Conservation (phyloP, 352 stramenopile genomes). For the Pythium phragmiticola region DNA sequence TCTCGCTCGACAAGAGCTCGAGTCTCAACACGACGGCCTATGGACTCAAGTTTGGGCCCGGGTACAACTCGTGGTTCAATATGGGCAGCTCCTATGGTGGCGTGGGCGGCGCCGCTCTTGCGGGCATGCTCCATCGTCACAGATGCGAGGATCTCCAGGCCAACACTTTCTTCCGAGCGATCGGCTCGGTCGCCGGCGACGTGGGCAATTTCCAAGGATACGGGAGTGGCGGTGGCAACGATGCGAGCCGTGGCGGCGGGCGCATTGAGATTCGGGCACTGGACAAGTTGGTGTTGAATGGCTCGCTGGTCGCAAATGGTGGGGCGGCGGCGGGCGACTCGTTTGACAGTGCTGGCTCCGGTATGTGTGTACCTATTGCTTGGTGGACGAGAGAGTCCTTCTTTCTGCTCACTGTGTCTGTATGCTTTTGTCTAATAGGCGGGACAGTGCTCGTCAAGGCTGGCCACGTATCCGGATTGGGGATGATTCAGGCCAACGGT, state of each 20-base stretch:
- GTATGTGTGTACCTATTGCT: conserved; percentile 20
- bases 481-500: conserved; percentile 25
- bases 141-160: conserved; percentile 53
- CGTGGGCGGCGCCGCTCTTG: conserved; percentile 69
- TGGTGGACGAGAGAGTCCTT: neutral
- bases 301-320: conserved; percentile 63
- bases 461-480: conserved; percentile 12
- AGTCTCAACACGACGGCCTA: conserved; percentile 53
- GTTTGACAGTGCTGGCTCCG: conserved; percentile 60
- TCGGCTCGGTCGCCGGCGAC: conserved; percentile 58
- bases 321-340: conserved; percentile 47
- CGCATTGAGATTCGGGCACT: conserved; percentile 46
- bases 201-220: conserved; percentile 76
- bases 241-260: conserved; percentile 59
- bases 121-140: conserved; percentile 13
- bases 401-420: neutral
- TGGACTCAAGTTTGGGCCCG: conserved; percentile 79
- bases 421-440: conserved; percentile 10
- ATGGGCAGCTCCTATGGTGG: conserved; percentile 75
- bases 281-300: conserved; percentile 53
- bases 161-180: conserved; percentile 63
- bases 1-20: conserved; percentile 46
- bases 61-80: conserved; percentile 70
- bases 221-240: conserved; percentile 71
- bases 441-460: conserved; percentile 20